phyloP scores from a whole-genome alignment of 2,329 filamentous ascomycete species.

The Diaporthe ampelina region DNA sequence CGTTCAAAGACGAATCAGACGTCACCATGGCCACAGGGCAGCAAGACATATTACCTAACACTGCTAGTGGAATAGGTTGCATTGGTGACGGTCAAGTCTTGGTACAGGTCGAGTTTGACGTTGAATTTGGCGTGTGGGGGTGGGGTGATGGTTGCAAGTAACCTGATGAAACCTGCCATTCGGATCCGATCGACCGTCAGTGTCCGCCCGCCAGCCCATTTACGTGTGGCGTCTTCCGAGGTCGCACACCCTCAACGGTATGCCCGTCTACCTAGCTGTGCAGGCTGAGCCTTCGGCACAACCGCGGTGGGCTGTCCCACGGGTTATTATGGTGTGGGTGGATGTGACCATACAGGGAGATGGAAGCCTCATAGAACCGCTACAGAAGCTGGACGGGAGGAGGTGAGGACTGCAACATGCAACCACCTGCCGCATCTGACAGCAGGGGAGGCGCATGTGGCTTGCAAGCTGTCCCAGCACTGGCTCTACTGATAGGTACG shows the following conservation, averaged over 20 bases:
- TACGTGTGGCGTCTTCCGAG: background rate
- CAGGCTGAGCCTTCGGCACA: background rate
- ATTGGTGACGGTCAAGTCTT: background rate
- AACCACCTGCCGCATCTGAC: background rate
- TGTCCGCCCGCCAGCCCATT: background rate
- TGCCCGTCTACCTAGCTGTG: background rate
- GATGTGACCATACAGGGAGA: background rate
- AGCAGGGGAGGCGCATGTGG: too few relatives aligned
- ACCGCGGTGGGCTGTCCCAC: too few relatives aligned
- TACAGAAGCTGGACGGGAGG: background rate
- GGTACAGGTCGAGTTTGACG: background rate
- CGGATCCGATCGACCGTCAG: background rate
- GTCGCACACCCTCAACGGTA: constrained; percentile 9
- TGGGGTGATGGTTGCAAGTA: background rate
- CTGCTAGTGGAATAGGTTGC: background rate
- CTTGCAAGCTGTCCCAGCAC: too few relatives aligned
- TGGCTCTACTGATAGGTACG: too few relatives aligned
- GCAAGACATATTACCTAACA: background rate
- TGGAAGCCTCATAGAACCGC: background rate
- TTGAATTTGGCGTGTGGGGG: background rate
- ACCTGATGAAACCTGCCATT: constrained; percentile 33
- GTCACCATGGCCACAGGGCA: background rate
- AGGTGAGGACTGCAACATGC: background rate
- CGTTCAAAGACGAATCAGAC: background rate
- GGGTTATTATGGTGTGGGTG: background rate